A percentile compares a stretch with the other conserved stretches of the same genome.
Evolutionary conservation across 805 yeast genomes (phyloP).

Genomic region (Pichia deserticola): DNA sequence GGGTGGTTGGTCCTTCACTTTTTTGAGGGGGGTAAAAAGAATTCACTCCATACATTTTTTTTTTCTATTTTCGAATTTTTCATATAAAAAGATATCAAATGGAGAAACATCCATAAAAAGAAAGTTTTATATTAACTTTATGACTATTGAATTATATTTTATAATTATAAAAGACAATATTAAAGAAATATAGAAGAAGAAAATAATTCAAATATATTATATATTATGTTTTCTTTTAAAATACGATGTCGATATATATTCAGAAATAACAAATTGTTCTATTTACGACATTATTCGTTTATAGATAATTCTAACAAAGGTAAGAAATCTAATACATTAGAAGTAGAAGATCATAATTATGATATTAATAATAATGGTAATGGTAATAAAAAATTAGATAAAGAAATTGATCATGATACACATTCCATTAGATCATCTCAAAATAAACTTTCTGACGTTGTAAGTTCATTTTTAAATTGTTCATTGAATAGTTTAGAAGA

Average conservation of each 20-base stretch:
- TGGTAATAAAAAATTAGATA: neutral
- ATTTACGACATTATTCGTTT: slow-evolving; percentile 5
- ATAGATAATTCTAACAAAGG: no score
- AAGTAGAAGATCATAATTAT: neutral
- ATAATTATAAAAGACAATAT: no score
- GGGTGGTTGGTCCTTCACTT: neutral
- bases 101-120: no score
- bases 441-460: neutral
- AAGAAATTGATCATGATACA: neutral
- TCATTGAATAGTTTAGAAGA: slow-evolving; percentile 4
- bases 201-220: no score
- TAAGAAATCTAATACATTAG: neutral
- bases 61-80: no score
- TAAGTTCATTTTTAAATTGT: slow-evolving; percentile 2
- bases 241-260: slow-evolving; percentile 3
- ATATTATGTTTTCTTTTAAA: neutral
- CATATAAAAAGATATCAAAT: no score
- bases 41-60: no score
- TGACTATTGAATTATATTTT: no score
- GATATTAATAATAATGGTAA: neutral
- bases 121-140: no score
- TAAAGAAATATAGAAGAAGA: no score
- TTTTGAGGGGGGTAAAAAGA: neutral
- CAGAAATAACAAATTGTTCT: neutral
- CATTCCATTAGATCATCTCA: no score